Base-by-base conservation (phyloP, 2,329 filamentous ascomycete species). In the Aspergillus tanneri region DNA sequence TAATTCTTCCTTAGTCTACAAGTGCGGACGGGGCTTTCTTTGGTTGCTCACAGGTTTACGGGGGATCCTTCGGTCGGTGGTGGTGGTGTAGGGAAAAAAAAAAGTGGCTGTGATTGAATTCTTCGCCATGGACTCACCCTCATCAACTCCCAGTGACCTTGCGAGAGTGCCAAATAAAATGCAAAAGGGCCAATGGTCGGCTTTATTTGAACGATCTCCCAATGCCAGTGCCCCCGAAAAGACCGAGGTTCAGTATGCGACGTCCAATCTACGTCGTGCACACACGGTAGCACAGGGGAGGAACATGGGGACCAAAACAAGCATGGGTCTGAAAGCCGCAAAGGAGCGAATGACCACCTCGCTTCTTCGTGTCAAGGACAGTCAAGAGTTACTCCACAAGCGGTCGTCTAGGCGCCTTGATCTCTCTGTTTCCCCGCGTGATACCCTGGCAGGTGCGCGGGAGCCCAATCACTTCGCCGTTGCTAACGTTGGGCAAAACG, bases 401-500 rank as follows among this genome's bases (percentile, higher is more conserved):
- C 59, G 65, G 27, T 67, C 70, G 4, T 58, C 63, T 28, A 70
- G 68, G 53, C 66, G 64, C 18, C 66, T 74, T 9, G 77, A 79
- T 48, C 81, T 76, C 62, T 74, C 72, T 18, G 57, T 60, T 59
- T 71, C 76, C n/a, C 76, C 80, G 9, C 55, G 60, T 43, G 85
- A 88, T 61, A 79, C 79, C 49, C 72, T 77, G 48, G 81, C 83
- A 38, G 82, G 76, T 46, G 79, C 81, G 25, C 78, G 84, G 50
- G 82, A 85, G 64, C 85, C 83, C 40, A 80, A 85, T 46, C 84
- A 88, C 61, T 91, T 92, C 65, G 84, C 86, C 2, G 88, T 92
- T 46, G 83, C 85, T 42, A 91, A 90, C 67, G 87, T 92, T 50
- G 87, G 87, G 19, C 88, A 90, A 65, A 90, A 90, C 70, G 88